Evolutionary conservation across 768 basidiomycete species (phyloP), one percentile per base, ranked within the genome.

Genomic region (Boletus reticulatus): DNA sequence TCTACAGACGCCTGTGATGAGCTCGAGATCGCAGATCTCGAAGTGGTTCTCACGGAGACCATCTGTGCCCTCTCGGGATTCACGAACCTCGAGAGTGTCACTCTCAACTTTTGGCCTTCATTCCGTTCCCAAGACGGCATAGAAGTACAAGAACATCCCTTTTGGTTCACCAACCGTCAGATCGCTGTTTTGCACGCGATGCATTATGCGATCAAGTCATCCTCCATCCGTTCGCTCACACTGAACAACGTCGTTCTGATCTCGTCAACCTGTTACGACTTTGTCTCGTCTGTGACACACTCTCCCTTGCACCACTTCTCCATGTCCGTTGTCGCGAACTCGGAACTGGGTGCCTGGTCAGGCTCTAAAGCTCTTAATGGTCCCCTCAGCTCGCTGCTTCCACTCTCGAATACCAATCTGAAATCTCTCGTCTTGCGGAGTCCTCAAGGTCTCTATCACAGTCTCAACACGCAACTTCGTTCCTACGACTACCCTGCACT

Each of bases 131-230:
- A 67, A 16, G 32, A 19, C 6, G 69, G 63, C 2, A 14, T 29
- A 11, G 69, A 71, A 43, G 41, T 65, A 9, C 65, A 50, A 17
- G 71, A 71, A 16, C 60, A 65, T 19, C 71, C 69, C 6, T 71
- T 60, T 43, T 71, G 69, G 69, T 71, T 72, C 48, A 59, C 69
- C 34, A 61, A 58, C 49, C 69, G 71, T 37, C 69, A 71, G 46
- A 29, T 65, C 31, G 34, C 59, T 2, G 53, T 71, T 4, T 44
- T 67, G 24, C 60, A 72, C 17, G 63, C 71, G 0, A 48, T 65
- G 6, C 60, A 72, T 22, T 31, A 60, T 48, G 58, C 63, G 19
- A 56, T 71, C 17, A 56, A 63, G 34, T 65, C 62, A 0, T 67
- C 56, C 6, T 22, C 12, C 55, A 51, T 70, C 20, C 53, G 52